These are phyloP conservation scores for Kluyveromyces lactis DNA, from an alignment of 805 yeast genomes.

Conservation along the genomic window DNA sequence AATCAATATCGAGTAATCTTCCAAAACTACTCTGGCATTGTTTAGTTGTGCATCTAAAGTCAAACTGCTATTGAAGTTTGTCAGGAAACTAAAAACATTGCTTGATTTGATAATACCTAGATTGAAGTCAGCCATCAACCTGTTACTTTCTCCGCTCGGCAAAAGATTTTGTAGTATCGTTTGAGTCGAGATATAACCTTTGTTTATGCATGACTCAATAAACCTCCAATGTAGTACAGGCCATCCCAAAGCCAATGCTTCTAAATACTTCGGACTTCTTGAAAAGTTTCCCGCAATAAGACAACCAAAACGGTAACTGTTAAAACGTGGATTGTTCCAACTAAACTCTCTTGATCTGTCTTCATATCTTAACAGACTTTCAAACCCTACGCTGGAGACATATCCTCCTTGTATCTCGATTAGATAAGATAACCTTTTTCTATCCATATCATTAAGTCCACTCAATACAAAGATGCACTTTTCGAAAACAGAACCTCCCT, in stretches of 20 bases:
- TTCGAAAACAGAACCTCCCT: conserved; percentile 18
- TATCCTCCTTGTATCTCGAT: conserved; percentile 39
- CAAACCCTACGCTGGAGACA: conserved; percentile 30
- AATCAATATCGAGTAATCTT: conserved; percentile 30
- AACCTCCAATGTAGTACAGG: conserved; percentile 62
- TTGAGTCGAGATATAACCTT: conserved; percentile 7
- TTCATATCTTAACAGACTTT: conserved; percentile 11
- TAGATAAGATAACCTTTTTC: conserved; percentile 26
- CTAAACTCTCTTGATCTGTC: conserved; percentile 1
- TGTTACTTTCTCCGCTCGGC: conserved; percentile 62
- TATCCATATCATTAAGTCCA: conserved; percentile 23
- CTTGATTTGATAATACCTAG: conserved; percentile 36
- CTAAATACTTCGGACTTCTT: conserved; percentile 69
- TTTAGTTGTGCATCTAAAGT: conserved; percentile 34
- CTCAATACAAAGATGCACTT: conserved; percentile 35
- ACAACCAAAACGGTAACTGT: conserved; percentile 48
- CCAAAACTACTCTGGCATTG: conserved; percentile 18
- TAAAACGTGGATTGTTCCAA: conserved; percentile 9
- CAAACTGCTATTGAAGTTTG: conserved; percentile 28
- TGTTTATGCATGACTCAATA: conserved; percentile 40
- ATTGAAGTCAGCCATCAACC: conserved; percentile 21
- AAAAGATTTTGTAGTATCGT: conserved; percentile 49
- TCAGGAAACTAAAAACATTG: conserved; percentile 38
- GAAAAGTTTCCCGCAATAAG: conserved; percentile 49
- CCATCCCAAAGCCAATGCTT: conserved; percentile 76